phyloP scores from a whole-genome alignment of 169 alveolate species.

The Eimeria tenella region DNA sequence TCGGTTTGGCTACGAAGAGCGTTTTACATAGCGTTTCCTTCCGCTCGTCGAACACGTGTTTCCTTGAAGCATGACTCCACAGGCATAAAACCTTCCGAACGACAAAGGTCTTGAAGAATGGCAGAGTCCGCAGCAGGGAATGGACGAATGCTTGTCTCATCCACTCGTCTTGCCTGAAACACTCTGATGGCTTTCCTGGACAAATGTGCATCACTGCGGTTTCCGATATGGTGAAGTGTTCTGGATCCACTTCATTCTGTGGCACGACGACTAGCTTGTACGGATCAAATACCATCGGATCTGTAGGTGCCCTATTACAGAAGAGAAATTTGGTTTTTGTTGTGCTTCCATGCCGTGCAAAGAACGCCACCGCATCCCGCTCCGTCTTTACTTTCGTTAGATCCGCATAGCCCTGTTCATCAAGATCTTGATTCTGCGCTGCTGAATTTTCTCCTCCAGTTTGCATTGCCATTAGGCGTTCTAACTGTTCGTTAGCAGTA shows the following conservation, averaged over 20 bases:
- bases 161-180: constrained; percentile 72
- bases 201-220: constrained; percentile 78
- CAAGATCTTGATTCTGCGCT: constrained; percentile 59
- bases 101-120: constrained; percentile 72
- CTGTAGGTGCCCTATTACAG: constrained; percentile 85
- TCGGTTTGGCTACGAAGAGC: constrained; percentile 75
- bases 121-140: constrained; percentile 73
- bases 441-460: constrained; percentile 16
- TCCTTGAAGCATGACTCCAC: constrained; percentile 67
- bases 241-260: constrained; percentile 67
- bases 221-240: constrained; percentile 74
- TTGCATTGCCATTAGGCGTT: constrained; percentile 34
- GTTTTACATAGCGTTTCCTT: constrained; percentile 56
- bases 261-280: constrained; percentile 79
- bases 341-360: constrained; percentile 92
- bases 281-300: constrained; percentile 46
- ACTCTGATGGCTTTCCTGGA: constrained; percentile 80
- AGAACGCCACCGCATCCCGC: constrained; percentile 92
- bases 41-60: constrained; percentile 51
- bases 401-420: constrained; percentile 59
- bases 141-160: constrained; percentile 75
- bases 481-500: not conserved
- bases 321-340: constrained; percentile 90
- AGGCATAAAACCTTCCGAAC: constrained; percentile 49
- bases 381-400: constrained; percentile 81